These are phyloP conservation scores for Diplodia intermedia DNA, from an alignment of 2,329 filamentous ascomycete genomes.

Conservation along the genomic window DNA sequence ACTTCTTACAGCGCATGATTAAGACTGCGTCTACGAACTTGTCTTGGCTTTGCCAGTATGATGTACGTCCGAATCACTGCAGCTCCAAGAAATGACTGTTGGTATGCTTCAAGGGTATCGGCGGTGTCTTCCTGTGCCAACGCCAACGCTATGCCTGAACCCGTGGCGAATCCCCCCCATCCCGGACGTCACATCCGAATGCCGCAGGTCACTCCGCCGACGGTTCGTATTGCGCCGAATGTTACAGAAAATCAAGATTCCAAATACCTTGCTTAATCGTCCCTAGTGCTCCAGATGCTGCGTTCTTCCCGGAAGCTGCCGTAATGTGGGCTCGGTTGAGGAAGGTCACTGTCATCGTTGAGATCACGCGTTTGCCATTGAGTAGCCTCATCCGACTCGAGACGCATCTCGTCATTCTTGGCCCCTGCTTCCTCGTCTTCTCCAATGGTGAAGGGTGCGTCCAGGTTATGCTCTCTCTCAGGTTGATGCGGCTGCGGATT, in stretches of 20 bases:
- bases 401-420: slow-evolving; percentile 43
- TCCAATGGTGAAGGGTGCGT: slow-evolving; percentile 53
- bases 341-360: slow-evolving; percentile 10
- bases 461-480: slow-evolving; percentile 53
- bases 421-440: slow-evolving; percentile 49
- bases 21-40: not conserved
- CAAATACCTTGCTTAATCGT: slow-evolving; percentile 25
- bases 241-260: slow-evolving; percentile 3
- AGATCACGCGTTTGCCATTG: slow-evolving; percentile 49
- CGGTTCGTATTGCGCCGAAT: not conserved
- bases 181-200: not conserved
- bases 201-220: not conserved
- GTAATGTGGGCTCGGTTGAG: slow-evolving; percentile 42
- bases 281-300: slow-evolving; percentile 45
- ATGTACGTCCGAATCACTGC: not conserved
- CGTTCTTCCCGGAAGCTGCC: slow-evolving; percentile 53
- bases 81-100: not conserved
- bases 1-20: slow-evolving; percentile 1
- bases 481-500: slow-evolving; percentile 51
- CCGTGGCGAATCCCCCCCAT: not conserved
- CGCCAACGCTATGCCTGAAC: slow-evolving; percentile 26
- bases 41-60: slow-evolving; percentile 2
- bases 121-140: slow-evolving; percentile 17
- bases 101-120: slow-evolving; percentile 17
- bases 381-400: slow-evolving; percentile 52